A percentile compares a stretch with the other conserved stretches of the same genome.
Evolutionary conservation across 331 rosid genomes (phyloP).

Genomic region (Acacia concinna): DNA sequence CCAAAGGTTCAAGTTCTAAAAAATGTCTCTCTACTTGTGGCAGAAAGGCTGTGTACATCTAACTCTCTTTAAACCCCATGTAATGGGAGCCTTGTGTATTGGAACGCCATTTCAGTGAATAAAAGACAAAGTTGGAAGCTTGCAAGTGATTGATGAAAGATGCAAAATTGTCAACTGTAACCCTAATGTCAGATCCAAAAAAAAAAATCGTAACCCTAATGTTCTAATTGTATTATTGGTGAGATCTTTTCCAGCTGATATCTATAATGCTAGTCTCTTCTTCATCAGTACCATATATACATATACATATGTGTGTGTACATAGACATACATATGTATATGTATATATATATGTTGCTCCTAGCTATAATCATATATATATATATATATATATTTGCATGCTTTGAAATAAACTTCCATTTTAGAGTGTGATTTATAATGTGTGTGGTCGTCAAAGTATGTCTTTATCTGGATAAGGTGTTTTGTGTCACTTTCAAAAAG

Average conservation of each 20-base stretch:
- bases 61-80: rapidly evolving
- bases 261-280: neutral
- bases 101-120: no score
- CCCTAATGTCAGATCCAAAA: conserved; percentile 34
- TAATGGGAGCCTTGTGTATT: no score
- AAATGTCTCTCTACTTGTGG: no score
- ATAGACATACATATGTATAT: no score
- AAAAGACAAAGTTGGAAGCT: conserved; percentile 52
- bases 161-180: conserved; percentile 67
- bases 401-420: neutral
- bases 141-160: conserved; percentile 61
- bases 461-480: neutral
- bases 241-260: conserved; percentile 70
- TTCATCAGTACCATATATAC: neutral
- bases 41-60: no score
- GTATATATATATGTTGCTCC: no score
- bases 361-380: neutral
- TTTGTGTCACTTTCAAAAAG: neutral
- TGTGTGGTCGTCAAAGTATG: neutral
- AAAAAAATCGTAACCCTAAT: neutral
- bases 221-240: conserved; percentile 76
- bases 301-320: no score
- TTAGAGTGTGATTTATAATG: neutral
- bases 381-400: neutral
- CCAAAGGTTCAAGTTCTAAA: no score